Base-by-base conservation (phyloP, 2,329 filamentous ascomycete species). In the Alternaria alternata region DNA sequence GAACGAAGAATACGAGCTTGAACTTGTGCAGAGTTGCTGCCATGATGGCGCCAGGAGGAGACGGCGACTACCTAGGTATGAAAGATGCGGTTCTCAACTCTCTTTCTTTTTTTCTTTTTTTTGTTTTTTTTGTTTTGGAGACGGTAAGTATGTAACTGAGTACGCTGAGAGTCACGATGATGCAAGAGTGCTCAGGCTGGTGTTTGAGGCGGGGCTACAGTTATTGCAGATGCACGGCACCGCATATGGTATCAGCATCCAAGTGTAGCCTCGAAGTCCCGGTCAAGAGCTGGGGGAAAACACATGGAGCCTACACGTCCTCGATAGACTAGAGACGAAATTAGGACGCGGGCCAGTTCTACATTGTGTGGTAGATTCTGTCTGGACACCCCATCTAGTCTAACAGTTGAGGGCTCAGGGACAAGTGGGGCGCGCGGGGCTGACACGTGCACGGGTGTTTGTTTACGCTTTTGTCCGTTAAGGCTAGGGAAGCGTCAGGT, bases 1-100 rank as follows among this genome's bases (percentile, higher is more conserved):
- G 82, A 7, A 77, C 73, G 71, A 78, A 82, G 74, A 82, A 83
- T 65, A 83, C 63, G 30, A 84, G 75, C 65, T 83, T 83, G 75
- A 73, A 79, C 53, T 72, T 75, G 24, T 68, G 63, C 16, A 55
- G 38, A 9, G 22, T 41, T 30, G 57, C 55, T 26, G 57, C 38
- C 57, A 59, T 59, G 38, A 34, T 30, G 18, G 22, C 24, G 43
- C 43, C 11, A 14, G 36, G n/a, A 24, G 22, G 22, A 24, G 22
- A 24, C 22, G 22, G 22, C 22, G 22, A 24, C 22, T 24, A 24
- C 22, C 22, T 24, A 24, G 22, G 22, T 24, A 24, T 24, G 22
- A 0, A 24, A 24, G 22, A 24, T 24, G 22, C 22, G 22, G 22
- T 24, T 24, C 22, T 24, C 22, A 24, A 24, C 22, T 0, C 22